phyloP scores from a whole-genome alignment of 371 early-diverging fungal species.

The Mucor piriformis region DNA sequence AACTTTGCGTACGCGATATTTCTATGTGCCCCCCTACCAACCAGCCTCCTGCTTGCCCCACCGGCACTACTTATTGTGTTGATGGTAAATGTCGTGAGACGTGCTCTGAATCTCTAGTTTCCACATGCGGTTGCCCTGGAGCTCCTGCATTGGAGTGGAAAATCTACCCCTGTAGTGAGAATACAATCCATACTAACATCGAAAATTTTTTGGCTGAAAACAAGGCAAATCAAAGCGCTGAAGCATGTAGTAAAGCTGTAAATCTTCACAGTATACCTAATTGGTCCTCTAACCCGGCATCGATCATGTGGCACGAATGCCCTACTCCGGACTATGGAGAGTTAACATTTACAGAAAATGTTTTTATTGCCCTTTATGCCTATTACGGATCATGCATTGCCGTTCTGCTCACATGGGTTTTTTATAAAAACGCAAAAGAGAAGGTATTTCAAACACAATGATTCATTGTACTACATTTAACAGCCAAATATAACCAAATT shows the following conservation, averaged over 20 bases:
- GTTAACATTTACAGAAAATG: slow-evolving; percentile 43
- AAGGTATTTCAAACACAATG: slow-evolving; percentile 4
- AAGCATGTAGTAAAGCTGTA: background rate
- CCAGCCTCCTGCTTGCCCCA: slow-evolving; percentile 36
- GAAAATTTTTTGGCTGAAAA: slow-evolving; percentile 44
- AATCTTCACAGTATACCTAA: slow-evolving; percentile 17
- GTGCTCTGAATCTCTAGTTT: slow-evolving; percentile 33
- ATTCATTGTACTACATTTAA: background rate
- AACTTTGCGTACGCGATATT: slow-evolving; percentile 51
- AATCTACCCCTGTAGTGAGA: slow-evolving; percentile 33
- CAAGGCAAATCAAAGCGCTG: slow-evolving; percentile 41
- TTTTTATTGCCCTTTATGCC: slow-evolving; percentile 51
- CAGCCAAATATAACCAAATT: background rate
- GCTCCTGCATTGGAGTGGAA: slow-evolving; percentile 26
- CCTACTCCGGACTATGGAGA: slow-evolving; percentile 51
- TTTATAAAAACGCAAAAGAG: slow-evolving; percentile 59
- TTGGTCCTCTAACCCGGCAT: slow-evolving; percentile 41
- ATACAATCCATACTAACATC: slow-evolving; percentile 31
- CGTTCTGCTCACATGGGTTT: slow-evolving; percentile 53
- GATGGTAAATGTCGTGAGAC: slow-evolving; percentile 52
- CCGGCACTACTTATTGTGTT: slow-evolving; percentile 47
- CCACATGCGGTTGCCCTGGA: slow-evolving; percentile 43
- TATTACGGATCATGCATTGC: slow-evolving; percentile 66
- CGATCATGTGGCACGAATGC: slow-evolving; percentile 58
- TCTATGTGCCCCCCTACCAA: slow-evolving; percentile 34